These are phyloP conservation scores for Symbiodinium natans DNA, from an alignment of 73 alveolate genomes.

Conservation along the genomic window DNA sequence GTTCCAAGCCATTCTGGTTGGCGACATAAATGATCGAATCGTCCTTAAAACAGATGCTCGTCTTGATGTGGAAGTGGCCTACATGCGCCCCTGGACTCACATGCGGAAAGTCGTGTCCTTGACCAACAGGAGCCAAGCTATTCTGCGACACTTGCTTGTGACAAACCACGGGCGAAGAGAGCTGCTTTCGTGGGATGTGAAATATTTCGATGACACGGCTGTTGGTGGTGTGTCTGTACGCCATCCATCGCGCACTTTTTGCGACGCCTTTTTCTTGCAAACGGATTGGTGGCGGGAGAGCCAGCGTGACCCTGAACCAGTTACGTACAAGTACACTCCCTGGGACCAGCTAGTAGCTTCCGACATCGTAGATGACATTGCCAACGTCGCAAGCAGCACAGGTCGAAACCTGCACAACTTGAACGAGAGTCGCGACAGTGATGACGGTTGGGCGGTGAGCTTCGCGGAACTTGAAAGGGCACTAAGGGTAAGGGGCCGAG, in stretches of 20 bases:
- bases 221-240: constrained; percentile 39
- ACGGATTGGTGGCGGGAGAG: constrained; percentile 78
- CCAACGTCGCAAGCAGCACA: neutral
- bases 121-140: constrained; percentile 73
- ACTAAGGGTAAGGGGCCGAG: neutral
- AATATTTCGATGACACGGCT: constrained; percentile 22
- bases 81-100: neutral
- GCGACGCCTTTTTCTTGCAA: constrained; percentile 20
- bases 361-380: neutral
- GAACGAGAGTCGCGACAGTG: neutral
- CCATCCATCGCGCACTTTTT: constrained; percentile 14
- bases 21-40: constrained; percentile 57
- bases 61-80: neutral
- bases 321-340: constrained; percentile 73
- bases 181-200: constrained; percentile 49
- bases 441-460: neutral
- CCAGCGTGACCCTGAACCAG: constrained; percentile 40
- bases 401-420: neutral
- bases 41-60: constrained; percentile 24
- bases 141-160: constrained; percentile 43
- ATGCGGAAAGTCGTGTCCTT: neutral
- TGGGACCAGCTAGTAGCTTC: constrained; percentile 58
- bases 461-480: neutral
- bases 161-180: constrained; percentile 26
- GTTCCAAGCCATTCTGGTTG: constrained; percentile 61